Base-by-base conservation (phyloP, 179 eudicot genomes). In the Carnegiea gigantea region DNA sequence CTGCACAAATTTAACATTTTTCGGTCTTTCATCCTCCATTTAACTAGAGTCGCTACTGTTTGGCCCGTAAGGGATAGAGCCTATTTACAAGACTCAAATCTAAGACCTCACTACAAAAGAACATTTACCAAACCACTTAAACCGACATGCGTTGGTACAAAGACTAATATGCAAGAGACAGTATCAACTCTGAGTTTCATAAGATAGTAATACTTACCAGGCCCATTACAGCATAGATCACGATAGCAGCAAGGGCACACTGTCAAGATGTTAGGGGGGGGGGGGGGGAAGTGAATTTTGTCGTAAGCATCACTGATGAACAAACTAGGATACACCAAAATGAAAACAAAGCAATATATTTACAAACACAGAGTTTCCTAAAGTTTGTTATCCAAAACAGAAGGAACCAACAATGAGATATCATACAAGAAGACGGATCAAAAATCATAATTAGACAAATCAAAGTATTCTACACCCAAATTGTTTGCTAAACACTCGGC, bases 171-270 rank as follows among this genome's bases (percentile, higher is more conserved):
- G 28, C 46, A 33, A 17, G 1, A 24, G 44, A 28, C 2, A 48
- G 43, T 68, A 65, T n/a, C 62, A 43, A 44, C 36, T 23, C 43
- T n/a, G 12, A 54, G 36, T 62, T 77, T 18, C 76, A 86, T 60
- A 40, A 59, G 71, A 60, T 44, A 40, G 74, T 59, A 49, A 59
- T 49, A 87, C 97, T 87, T 84, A 95, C 98, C 95, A 95, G 91
- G 73, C 98, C 98, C 86, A 95, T 89, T 48, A 93, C 98, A 78
- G 98, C 98, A 85, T 97, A 91, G 36, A 92, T 90, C 81, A 95
- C 98, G 80, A 95, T 92, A 76, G 98, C 97, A 88, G 98, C 98
- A 88, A 95, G 87, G 75, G 90, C 93, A 81, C 97, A 92, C 98
- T 95, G 97, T 84, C 81, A 77, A 90, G 54, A 53, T 78, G 60